Conservation (phyloP, 257 asterid genomes). For the Ocimum tenuiflorum region DNA sequence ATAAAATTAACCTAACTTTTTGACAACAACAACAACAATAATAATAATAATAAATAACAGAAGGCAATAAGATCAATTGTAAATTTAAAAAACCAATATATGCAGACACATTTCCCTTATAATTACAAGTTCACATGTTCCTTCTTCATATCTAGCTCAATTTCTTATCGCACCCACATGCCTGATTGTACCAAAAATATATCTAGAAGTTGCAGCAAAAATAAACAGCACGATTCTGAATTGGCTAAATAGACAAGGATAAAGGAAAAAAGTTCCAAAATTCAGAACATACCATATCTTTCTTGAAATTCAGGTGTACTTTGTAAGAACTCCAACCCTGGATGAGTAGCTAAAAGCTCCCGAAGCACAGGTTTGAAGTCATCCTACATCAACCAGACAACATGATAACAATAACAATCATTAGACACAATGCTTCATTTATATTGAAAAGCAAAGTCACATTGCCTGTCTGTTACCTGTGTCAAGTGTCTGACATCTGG, state of each 20-base stretch:
- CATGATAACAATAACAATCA: slow-evolving; percentile 11
- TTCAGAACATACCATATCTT: slow-evolving; percentile 73
- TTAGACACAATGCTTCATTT: neutral
- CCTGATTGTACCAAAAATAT: neutral
- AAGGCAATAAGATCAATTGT: neutral
- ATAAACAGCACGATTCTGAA: neutral
- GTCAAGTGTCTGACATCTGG: slow-evolving; percentile 45
- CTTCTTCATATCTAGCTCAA: slow-evolving; percentile 4
- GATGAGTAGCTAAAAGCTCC: slow-evolving; percentile 94
- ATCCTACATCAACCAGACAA: slow-evolving; percentile 43
- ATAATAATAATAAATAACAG: neutral
- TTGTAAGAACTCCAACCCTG: slow-evolving; percentile 97
- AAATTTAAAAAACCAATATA: neutral
- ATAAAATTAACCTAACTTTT: neutral
- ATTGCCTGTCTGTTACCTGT: slow-evolving; percentile 41
- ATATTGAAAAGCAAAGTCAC: slow-evolving; percentile 6
- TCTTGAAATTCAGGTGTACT: slow-evolving; percentile 99
- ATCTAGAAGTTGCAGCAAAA: neutral
- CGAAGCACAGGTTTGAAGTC: slow-evolving; percentile 93
- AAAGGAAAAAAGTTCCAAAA: slow-evolving; percentile 14
- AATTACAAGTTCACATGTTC: neutral
- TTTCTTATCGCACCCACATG: neutral
- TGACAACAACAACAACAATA: neutral
- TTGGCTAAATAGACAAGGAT: neutral
- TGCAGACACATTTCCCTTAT: neutral